These are phyloP conservation scores for Cyberlindnera americana DNA, from an alignment of 805 yeast species.

Conservation along the genomic window DNA sequence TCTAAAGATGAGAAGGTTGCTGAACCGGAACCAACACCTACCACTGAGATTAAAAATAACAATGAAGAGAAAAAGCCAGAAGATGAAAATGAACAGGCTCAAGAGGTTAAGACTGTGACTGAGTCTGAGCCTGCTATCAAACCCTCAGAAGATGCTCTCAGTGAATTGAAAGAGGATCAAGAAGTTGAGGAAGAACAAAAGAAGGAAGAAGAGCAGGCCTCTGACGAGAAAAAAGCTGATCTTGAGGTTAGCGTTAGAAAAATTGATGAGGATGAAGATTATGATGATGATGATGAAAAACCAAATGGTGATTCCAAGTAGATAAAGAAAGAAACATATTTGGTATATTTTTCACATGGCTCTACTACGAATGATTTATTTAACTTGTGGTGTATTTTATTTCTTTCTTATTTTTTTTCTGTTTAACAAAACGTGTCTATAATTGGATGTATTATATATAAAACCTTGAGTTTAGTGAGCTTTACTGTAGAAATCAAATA, in stretches of 20 bases:
- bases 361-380: not conserved
- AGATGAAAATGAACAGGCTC: not conserved
- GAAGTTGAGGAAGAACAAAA: constrained; percentile 29
- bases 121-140: constrained; percentile 21
- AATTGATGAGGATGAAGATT: constrained; percentile 37
- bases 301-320: constrained; percentile 15
- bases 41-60: not conserved
- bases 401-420: not conserved
- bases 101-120: not conserved
- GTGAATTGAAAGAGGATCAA: constrained; percentile 33
- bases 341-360: not conserved
- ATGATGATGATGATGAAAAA: constrained; percentile 34
- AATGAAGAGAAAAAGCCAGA: not conserved
- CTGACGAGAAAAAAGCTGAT: constrained; percentile 28
- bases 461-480: not conserved
- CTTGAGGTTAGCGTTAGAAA: constrained; percentile 37
- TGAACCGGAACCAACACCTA: not conserved
- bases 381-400: constrained; percentile 4
- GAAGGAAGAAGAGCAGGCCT: constrained; percentile 29
- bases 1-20: not conserved
- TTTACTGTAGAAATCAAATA: not conserved
- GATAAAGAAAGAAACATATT: not conserved
- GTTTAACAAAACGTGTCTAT: not conserved
- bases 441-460: constrained; percentile 9
- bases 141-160: constrained; percentile 25